Evolutionary conservation across 805 yeast genomes (phyloP), one percentile per base, ranked within the genome.

Genomic region (Sugiyamaella americana): DNA sequence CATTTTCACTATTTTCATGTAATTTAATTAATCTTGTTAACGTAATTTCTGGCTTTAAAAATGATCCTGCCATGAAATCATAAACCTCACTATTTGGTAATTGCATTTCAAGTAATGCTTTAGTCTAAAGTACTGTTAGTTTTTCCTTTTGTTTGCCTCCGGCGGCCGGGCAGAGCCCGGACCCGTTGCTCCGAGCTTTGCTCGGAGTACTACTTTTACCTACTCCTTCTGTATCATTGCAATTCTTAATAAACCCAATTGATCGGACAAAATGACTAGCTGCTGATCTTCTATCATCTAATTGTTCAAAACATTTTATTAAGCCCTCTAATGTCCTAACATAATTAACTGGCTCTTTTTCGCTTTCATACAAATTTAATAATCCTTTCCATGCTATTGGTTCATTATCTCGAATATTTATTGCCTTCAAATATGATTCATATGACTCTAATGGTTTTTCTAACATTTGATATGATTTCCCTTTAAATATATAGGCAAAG

Each of bases 341-440:
- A 38, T 55, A 54, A 8, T 44, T 49, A 3, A 34, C 20, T 17
- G 47, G 49, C 20, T 58, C 50, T 11, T 55, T 51, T n/a, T 32
- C 41, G 8, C 45, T 48, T 16, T 55, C 56, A 37, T 58, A 55
- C 3, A 61, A 43, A 8, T 51, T 46, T 34, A 79, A 65, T 49
- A 82, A 70, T 1, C 98, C 98, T 58, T 85, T 87, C 94, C 93
- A 89, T 0, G 88, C 94, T 21, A 76, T 61, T 1, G 79, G 52
- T 43, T 81, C 77, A 50, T 58, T 29, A 52, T 66, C 41, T 65
- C 59, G 22, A 73, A 64, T 6, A 65, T 70, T 19, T 76, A 67
- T 53, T 74, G 76, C 53, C 68, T 63, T 16, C 52, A 58, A 13
- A 79, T 63, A 40, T 73, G 78, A 18, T 60, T 71, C 35, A 66